phyloP scores from a whole-genome alignment of 495 filamentous ascomycete species.

The Lichenothelia convexa region DNA sequence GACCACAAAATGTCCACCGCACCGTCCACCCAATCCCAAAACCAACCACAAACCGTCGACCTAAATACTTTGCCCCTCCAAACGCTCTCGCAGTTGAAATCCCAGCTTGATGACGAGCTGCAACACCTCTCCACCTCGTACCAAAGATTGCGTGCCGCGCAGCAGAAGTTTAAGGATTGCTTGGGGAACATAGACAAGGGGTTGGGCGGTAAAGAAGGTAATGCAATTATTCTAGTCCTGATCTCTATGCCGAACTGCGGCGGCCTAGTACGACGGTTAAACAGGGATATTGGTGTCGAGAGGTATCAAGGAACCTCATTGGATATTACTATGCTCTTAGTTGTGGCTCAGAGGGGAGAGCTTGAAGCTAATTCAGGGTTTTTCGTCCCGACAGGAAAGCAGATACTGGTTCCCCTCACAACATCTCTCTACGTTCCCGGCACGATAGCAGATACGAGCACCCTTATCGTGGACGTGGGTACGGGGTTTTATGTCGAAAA shows the following conservation, averaged over 20 bases:
- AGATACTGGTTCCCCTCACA: constrained; percentile 78
- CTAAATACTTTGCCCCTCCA: constrained; percentile 36
- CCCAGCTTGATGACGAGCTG: constrained; percentile 86
- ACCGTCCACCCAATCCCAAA: no score
- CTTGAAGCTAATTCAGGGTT: not conserved
- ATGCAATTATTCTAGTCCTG: constrained; percentile 10
- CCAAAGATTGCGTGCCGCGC: constrained; percentile 70
- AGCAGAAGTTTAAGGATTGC: constrained; percentile 83
- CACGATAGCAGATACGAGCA: constrained; percentile 51
- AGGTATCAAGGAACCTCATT: not conserved
- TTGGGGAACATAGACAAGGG: constrained; percentile 38
- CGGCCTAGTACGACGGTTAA: no score
- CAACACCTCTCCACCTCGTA: constrained; percentile 84
- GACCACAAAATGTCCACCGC: no score
- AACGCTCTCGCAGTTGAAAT: constrained; percentile 56
- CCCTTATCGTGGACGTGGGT: constrained; percentile 85
- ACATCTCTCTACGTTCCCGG: constrained; percentile 88
- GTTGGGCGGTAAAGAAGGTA: constrained; percentile 30
- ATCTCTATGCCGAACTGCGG: not conserved
- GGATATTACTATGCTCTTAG: not conserved
- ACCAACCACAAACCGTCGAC: constrained; percentile 33
- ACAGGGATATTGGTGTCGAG: not conserved
- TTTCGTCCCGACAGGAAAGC: constrained; percentile 25
- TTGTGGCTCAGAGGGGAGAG: constrained; percentile 4
- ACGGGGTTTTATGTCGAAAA: constrained; percentile 97